Evolutionary conservation across 106 monocot species (phyloP).

Genomic region (Acorus calamus): DNA sequence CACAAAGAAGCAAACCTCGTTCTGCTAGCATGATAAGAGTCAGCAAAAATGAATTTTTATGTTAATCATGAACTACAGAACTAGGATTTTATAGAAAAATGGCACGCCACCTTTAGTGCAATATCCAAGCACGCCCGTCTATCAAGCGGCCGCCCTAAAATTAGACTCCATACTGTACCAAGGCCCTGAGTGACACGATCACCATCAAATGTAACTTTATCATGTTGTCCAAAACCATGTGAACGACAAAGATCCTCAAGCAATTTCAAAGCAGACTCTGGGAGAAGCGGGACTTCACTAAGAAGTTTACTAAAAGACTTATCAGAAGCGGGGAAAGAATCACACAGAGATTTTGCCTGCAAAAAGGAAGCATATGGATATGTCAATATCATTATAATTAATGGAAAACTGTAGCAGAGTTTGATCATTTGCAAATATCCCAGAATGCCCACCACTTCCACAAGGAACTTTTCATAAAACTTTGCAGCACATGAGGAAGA

Average conservation of each 20-base stretch:
- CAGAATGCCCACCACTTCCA: constrained; percentile 55
- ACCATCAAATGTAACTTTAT: constrained; percentile 54
- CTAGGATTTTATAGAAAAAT: neutral
- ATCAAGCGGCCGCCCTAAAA: constrained; percentile 55
- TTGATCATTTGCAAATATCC: too few species aligned
- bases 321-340: constrained; percentile 79
- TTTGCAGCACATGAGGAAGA: constrained; percentile 15
- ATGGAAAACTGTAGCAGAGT: too few species aligned
- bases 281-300: constrained; percentile 74
- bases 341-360: constrained; percentile 68
- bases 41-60: too few species aligned
- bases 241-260: constrained; percentile 73
- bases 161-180: constrained; percentile 83
- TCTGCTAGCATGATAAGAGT: too few species aligned
- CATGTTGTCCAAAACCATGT: constrained; percentile 27
- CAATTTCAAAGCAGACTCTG: constrained; percentile 53
- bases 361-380: neutral
- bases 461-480: constrained; percentile 79
- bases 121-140: constrained; percentile 67
- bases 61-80: too few species aligned
- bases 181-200: constrained; percentile 90
- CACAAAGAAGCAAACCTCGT: constrained; percentile 1
- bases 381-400: too few species aligned
- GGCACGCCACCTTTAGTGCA: constrained; percentile 50
- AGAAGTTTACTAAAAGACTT: constrained; percentile 85